Conservation (phyloP, 2,329 filamentous ascomycete genomes). For the Elsinoe australis region DNA sequence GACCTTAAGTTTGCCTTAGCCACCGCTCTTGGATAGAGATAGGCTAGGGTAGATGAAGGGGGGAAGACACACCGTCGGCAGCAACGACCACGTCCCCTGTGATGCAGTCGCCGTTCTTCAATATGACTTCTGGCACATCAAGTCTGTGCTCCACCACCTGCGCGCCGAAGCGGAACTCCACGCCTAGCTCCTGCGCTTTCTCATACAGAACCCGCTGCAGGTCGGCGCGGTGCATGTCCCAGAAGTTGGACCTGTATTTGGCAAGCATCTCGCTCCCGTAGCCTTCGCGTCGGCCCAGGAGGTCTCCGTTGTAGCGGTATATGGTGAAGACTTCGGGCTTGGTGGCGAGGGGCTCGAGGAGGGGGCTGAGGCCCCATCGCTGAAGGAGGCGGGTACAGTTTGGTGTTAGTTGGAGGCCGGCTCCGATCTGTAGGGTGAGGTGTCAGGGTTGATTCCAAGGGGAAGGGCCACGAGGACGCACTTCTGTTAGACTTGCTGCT, state of each 20-base stretch:
- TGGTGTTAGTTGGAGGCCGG: conserved; percentile 48
- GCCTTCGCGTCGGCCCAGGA: conserved; percentile 44
- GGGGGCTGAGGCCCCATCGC: conserved; percentile 43
- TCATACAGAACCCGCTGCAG: conserved; percentile 47
- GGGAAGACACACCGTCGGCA: conserved; percentile 43
- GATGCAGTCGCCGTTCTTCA: conserved; percentile 33
- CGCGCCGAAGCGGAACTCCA: conserved; percentile 37
- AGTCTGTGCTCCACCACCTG: conserved; percentile 39
- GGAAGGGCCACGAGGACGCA: too few species aligned
- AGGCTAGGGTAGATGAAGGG: too few species aligned
- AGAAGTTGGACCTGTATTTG: conserved; percentile 52
- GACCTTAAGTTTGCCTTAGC: conserved; percentile 30
- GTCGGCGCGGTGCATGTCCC: conserved; percentile 56
- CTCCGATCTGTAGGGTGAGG: conserved; percentile 48
- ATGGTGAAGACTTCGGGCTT: conserved; percentile 46
- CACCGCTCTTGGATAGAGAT: too few species aligned
- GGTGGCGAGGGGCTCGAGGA: conserved; percentile 33
- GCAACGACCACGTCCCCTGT: conserved; percentile 42
- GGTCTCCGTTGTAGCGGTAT: conserved; percentile 44
- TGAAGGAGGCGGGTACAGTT: conserved; percentile 43
- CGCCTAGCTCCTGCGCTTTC: conserved; percentile 44
- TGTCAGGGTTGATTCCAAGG: too few species aligned
- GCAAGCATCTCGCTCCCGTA: conserved; percentile 47
- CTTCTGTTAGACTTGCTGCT: conserved; percentile 14
- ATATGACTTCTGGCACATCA: conserved; percentile 26